Conservation (phyloP, 2,329 filamentous ascomycete species). For the Seiridium unicorne region DNA sequence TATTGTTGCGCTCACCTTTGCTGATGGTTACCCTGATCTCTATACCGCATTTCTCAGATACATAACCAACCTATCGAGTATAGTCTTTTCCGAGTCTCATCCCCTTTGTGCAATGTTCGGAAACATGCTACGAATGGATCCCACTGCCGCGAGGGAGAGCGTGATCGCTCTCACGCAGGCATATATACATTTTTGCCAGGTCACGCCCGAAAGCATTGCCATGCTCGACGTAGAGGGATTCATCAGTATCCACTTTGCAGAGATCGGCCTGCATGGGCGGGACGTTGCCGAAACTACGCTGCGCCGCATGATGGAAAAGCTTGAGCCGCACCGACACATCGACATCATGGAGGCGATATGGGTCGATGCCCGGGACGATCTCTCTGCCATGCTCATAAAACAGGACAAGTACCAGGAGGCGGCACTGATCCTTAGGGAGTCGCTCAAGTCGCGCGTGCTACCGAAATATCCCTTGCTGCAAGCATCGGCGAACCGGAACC, state of each 20-base stretch:
- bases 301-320: background rate
- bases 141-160: background rate
- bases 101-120: background rate
- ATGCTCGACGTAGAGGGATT: background rate
- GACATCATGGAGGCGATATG: background rate
- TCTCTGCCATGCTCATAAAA: background rate
- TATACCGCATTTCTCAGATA: background rate
- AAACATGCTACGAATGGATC: background rate
- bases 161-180: background rate
- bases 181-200: background rate
- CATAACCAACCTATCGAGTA: background rate
- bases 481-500: background rate
- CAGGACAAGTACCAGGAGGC: background rate
- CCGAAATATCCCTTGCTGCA: background rate
- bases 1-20: background rate
- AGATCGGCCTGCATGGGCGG: background rate
- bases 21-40: background rate
- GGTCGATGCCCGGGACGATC: background rate
- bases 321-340: background rate
- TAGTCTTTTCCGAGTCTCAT: background rate
- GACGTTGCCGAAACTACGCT: background rate
- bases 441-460: background rate
- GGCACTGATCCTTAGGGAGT: background rate
- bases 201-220: background rate
- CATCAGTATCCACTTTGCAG: background rate